phyloP scores from a whole-genome alignment of 148 eudicot genomes.

The Euryodendron excelsum region DNA sequence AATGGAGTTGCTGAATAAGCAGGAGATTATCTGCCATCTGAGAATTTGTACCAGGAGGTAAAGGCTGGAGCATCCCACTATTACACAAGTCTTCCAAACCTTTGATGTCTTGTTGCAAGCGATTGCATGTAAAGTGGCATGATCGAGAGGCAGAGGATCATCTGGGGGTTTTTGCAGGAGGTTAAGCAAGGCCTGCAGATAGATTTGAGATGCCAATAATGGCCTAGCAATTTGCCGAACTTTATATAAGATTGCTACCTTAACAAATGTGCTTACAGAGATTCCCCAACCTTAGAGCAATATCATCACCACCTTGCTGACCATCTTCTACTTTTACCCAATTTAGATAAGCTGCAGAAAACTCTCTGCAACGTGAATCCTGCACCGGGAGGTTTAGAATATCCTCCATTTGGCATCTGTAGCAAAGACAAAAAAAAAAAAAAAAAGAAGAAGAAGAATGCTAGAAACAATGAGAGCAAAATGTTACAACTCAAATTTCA shows the following conservation, averaged over 20 bases:
- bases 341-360: conserved; percentile 34
- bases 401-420: conserved; percentile 39
- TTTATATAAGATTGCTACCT: no score
- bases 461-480: background rate
- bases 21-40: conserved; percentile 16
- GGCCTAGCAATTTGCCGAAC: no score
- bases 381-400: conserved; percentile 35
- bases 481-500: background rate
- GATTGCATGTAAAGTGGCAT: no score
- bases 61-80: conserved; percentile 28
- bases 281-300: no score
- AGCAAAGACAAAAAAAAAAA: background rate
- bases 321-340: conserved; percentile 37
- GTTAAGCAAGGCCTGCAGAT: no score
- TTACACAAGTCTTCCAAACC: conserved; percentile 27
- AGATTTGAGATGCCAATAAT: no score
- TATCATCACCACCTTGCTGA: conserved; percentile 37
- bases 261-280: no score
- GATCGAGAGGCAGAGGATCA: no score
- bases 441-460: no score
- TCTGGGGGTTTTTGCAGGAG: no score
- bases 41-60: conserved; percentile 24
- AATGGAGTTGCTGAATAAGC: conserved; percentile 11
- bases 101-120: no score
- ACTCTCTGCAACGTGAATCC: conserved; percentile 27